Evolutionary conservation across 2,329 filamentous ascomycete genomes (phyloP), one percentile per base, ranked within the genome.

Genomic region (Aspergillus sp.): DNA sequence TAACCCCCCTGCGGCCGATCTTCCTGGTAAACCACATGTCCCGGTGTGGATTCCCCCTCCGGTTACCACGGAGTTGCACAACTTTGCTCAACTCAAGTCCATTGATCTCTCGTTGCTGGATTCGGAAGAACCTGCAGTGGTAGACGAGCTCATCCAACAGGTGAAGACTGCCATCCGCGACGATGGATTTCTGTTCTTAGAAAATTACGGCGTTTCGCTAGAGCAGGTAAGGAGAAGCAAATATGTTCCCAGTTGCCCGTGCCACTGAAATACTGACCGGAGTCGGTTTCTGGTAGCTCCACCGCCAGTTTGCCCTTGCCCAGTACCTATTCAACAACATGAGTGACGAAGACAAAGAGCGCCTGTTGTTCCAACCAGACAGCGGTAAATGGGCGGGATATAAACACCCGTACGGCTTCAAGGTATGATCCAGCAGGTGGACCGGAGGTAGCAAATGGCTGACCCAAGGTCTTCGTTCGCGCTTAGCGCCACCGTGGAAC

Each of bases 311-410:
- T 48, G 68, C 70, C 14, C 63, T 81, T 9, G 78, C 78, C 5
- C 78, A 81, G 47, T 81, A 79, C 47, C 57, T 80, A 31, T 78
- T 80, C 64, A 57, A 71, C 34, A 78, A 80, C 54, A 80, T 80
- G 20, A 75, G 67, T 13, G 74, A 79, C 5, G 75, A 78, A 50
- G 78, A 81, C 57, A 80, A 78, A 58, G 60, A 77, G 50, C 70
- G 72, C 1, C 71, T 81, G 14, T 71, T 80, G 0, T 80, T 77
- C 58, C 62, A 74, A 55, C 78, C 78, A 0, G 73, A 77, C 3
- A 77, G 68, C 0, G 78, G 78, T n/a, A 58, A 68, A 1, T 81
- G 75, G 73, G 77, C 78, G 3, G 78, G 78, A 0, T 81, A 78
- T 63, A 81, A 81, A 61, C 77, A 65, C 71, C 55, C 76, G 57